Conservation (phyloP, 73 alveolate genomes). For the Paramecium biaurelia region DNA sequence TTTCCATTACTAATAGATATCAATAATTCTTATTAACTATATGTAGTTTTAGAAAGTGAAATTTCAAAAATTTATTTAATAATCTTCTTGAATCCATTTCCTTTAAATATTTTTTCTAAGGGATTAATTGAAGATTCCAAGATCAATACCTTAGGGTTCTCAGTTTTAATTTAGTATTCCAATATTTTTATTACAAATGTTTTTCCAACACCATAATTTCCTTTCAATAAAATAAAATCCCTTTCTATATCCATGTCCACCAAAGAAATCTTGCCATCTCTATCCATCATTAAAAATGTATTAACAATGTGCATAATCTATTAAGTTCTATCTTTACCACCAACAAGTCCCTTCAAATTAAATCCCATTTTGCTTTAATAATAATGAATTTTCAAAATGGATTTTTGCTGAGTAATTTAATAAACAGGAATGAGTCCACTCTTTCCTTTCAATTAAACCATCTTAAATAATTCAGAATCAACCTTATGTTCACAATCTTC, state of each 20-base stretch:
- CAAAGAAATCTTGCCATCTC: neutral
- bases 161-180: neutral
- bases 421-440: slow-evolving; percentile 10
- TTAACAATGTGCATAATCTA: neutral
- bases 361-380: neutral
- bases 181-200: neutral
- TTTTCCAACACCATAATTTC: slow-evolving; percentile 42
- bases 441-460: neutral
- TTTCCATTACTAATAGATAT: neutral
- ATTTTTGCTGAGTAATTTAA: neutral
- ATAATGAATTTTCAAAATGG: slow-evolving; percentile 11
- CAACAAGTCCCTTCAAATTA: neutral
- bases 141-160: neutral
- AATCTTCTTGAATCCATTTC: neutral
- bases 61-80: neutral
- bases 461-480: neutral
- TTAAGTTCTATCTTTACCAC: neutral
- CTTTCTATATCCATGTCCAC: slow-evolving; percentile 15
- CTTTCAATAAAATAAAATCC: slow-evolving; percentile 1
- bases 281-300: slow-evolving; percentile 8
- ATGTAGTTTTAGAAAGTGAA: neutral
- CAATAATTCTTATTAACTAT: neutral
- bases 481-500: neutral
- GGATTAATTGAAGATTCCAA: neutral
- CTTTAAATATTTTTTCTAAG: neutral